These are phyloP conservation scores for Dionaea muscipula DNA, from an alignment of 179 eudicot genomes.

Conservation along the genomic window DNA sequence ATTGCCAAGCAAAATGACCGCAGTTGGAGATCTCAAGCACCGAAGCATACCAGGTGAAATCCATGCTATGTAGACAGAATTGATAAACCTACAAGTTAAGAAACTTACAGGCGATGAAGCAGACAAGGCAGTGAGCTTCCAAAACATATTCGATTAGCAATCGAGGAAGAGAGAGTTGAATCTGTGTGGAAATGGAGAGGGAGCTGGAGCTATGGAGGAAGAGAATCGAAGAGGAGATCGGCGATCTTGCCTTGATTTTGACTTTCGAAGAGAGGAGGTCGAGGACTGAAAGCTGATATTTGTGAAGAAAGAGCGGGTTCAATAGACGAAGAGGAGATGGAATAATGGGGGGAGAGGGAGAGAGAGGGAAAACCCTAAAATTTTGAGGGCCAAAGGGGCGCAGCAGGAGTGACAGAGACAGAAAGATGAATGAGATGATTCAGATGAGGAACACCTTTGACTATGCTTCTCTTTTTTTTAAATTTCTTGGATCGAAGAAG, in stretches of 20 bases:
- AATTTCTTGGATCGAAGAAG: too few relatives aligned
- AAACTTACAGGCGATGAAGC: constrained; percentile 70
- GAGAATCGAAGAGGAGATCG: constrained; percentile 8
- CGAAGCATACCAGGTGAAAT: not conserved
- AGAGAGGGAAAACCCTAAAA: constrained; percentile 15
- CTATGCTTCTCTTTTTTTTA: too few relatives aligned
- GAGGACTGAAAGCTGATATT: not conserved
- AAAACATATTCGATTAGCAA: constrained; percentile 32
- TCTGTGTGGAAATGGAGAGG: too few relatives aligned
- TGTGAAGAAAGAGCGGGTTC: not conserved
- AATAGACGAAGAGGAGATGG: not conserved
- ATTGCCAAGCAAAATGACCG: too few relatives aligned
- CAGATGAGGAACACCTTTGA: too few relatives aligned
- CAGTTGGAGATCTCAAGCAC: not conserved
- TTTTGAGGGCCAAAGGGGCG: constrained; percentile 1
- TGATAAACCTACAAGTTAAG: not conserved
- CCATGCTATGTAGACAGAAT: not conserved
- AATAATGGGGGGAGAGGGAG: not conserved
- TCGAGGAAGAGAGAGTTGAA: not conserved
- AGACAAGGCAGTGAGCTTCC: constrained; percentile 58
- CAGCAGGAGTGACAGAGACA: too few relatives aligned
- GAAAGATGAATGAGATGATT: too few relatives aligned
- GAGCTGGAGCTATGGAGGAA: constrained; percentile 3
- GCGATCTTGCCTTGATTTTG: not conserved
- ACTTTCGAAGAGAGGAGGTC: not conserved